Evolutionary conservation across 129 eudicot genomes (phyloP).

Genomic region (Chrysanthemum makinoi): DNA sequence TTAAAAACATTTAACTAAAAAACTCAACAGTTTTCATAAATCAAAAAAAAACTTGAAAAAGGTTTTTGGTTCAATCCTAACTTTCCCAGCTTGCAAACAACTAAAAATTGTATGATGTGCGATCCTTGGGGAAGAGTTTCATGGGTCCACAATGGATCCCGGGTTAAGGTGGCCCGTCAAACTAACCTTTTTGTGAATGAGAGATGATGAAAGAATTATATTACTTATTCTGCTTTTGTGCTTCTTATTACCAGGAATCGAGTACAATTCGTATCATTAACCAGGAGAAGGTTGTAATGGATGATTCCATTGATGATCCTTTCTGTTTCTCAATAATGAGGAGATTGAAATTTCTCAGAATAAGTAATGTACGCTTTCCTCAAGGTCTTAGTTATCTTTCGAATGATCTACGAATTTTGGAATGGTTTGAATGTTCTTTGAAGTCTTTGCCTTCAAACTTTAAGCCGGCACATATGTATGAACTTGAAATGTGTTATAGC

Average conservation of each 20-base stretch:
- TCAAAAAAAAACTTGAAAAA: too few relatives aligned
- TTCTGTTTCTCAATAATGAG: slow-evolving; percentile 17
- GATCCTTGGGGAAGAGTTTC: too few relatives aligned
- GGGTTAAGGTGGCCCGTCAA: too few relatives aligned
- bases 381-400: slow-evolving; percentile 18
- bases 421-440: slow-evolving; percentile 28
- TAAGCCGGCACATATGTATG: slow-evolving; percentile 17
- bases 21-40: too few relatives aligned
- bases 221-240: too few relatives aligned
- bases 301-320: slow-evolving; percentile 4
- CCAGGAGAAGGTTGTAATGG: slow-evolving; percentile 20
- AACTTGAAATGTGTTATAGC: slow-evolving; percentile 22
- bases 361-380: slow-evolving; percentile 2
- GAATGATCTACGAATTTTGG: slow-evolving; percentile 28
- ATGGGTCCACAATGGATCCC: too few relatives aligned
- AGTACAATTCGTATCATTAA: slow-evolving; percentile 12
- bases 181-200: too few relatives aligned
- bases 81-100: too few relatives aligned
- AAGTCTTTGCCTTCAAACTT: slow-evolving; percentile 19
- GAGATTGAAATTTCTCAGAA: slow-evolving; percentile 19
- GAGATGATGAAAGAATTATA: too few relatives aligned
- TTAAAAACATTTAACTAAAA: too few relatives aligned
- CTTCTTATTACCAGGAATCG: slow-evolving; percentile 9
- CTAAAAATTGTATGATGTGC: too few relatives aligned
- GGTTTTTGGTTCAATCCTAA: too few relatives aligned